Conservation (phyloP, 139 green algal species). For the Edaphochlamys debaryana region DNA sequence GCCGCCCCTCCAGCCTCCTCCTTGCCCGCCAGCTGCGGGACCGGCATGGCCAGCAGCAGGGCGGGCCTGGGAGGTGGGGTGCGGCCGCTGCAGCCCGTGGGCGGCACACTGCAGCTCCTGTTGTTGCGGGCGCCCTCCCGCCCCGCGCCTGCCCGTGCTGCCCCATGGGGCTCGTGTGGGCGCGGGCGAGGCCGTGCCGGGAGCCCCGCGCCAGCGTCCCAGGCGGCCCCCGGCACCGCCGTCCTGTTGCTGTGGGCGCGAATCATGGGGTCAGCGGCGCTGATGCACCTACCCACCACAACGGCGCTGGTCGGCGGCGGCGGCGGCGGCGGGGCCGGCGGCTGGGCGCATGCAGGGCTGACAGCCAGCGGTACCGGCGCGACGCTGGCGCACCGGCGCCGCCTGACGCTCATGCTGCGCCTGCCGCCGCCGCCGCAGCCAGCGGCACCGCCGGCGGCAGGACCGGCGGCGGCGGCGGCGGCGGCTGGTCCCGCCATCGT, state of each 20-base stretch:
- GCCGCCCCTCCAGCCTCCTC: no score
- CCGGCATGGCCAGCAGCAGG: neutral
- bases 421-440: neutral
- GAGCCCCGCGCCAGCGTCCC: neutral
- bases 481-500: no score
- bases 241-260: constrained; percentile 11
- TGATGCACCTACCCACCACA: neutral
- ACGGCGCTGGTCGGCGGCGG: neutral
- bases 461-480: no score
- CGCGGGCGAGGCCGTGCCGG: neutral
- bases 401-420: neutral
- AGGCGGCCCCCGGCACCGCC: neutral
- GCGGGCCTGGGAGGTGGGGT: neutral
- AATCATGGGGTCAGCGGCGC: neutral
- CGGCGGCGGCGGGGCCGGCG: neutral
- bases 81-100: neutral
- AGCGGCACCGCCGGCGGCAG: neutral
- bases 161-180: neutral
- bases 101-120: neutral
- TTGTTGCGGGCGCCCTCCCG: neutral
- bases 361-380: neutral
- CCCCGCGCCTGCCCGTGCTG: neutral
- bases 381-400: neutral
- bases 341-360: neutral
- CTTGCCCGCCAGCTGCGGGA: neutral